These are phyloP conservation scores for Flueggea neowawraea DNA, from an alignment of 441 rosid species.

Conservation along the genomic window DNA sequence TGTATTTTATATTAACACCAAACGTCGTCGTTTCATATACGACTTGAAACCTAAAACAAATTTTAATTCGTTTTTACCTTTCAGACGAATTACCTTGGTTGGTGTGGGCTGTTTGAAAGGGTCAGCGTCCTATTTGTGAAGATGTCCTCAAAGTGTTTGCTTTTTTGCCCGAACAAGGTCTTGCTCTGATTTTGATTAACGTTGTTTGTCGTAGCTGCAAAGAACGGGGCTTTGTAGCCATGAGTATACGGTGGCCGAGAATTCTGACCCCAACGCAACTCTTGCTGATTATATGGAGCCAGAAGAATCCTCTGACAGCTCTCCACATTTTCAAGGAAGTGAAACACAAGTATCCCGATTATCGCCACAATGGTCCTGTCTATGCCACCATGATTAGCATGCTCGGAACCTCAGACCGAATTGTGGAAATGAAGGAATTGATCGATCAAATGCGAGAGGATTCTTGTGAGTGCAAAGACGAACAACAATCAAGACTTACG, in stretches of 20 bases:
- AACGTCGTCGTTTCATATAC: no score
- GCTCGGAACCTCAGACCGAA: constrained; percentile 57
- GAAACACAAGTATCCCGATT: constrained; percentile 49
- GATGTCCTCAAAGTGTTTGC: no score
- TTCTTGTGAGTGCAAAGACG: constrained; percentile 80
- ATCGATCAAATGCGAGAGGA: constrained; percentile 66
- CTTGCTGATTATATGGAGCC: constrained; percentile 57
- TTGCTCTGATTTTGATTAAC: no score
- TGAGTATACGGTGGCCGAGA: constrained; percentile 77
- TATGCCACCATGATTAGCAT: constrained; percentile 75
- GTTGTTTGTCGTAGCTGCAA: no score
- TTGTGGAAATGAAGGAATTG: constrained; percentile 61
- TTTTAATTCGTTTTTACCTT: no score
- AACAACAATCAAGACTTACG: constrained; percentile 53
- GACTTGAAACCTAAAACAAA: no score
- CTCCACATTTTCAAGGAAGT: constrained; percentile 58
- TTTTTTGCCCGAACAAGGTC: no score
- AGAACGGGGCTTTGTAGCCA: constrained; percentile 2
- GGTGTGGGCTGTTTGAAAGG: no score
- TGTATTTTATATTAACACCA: no score
- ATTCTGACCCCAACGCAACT: constrained; percentile 67
- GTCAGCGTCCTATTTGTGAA: no score
- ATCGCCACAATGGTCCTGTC: constrained; percentile 72
- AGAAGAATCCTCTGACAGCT: constrained; percentile 67
- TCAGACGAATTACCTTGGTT: no score